Evolutionary conservation across 225 moss, liverwort and hornwort genomes (phyloP).

Genomic region (Anthoceros angustus): DNA sequence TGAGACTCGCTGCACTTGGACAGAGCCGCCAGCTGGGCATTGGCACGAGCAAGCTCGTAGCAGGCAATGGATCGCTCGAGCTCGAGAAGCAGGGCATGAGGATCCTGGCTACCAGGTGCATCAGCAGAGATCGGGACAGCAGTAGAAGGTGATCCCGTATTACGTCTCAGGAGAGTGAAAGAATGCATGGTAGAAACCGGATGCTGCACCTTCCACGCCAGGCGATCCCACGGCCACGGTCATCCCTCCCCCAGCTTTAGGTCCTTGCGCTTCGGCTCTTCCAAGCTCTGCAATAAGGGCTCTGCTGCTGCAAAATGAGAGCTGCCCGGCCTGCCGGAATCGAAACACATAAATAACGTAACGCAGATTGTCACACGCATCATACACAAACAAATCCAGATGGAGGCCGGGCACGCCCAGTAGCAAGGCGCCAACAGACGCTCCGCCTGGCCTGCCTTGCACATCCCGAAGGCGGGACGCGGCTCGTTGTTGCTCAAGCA

Average conservation of each 20-base stretch:
- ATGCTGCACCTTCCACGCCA: not conserved
- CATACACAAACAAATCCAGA: too few relatives aligned
- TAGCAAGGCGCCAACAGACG: too few relatives aligned
- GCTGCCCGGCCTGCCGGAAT: too few relatives aligned
- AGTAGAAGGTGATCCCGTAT: not conserved
- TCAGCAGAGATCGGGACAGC: not conserved
- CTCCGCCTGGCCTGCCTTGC: too few relatives aligned
- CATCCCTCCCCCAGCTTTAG: not conserved
- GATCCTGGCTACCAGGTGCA: slow-evolving; percentile 9
- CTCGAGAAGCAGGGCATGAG: slow-evolving; percentile 12
- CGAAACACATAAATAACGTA: too few relatives aligned
- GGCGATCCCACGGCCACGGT: not conserved
- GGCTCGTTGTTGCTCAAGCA: too few relatives aligned
- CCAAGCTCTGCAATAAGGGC: too few relatives aligned
- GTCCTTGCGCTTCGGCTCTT: too few relatives aligned
- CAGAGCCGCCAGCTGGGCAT: slow-evolving; percentile 9
- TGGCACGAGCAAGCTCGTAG: slow-evolving; percentile 12
- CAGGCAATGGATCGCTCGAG: slow-evolving; percentile 14
- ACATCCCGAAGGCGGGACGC: too few relatives aligned
- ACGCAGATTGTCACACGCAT: too few relatives aligned
- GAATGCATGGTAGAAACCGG: not conserved
- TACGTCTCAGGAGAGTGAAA: not conserved
- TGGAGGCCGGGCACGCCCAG: too few relatives aligned
- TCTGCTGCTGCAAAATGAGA: too few relatives aligned
- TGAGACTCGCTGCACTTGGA: not conserved